A percentile compares a stretch with the other conserved stretches of the same genome.
These are phyloP conservation scores for Pythium phragmitis DNA, from an alignment of 352 stramenopile genomes.

Conservation along the genomic window DNA sequence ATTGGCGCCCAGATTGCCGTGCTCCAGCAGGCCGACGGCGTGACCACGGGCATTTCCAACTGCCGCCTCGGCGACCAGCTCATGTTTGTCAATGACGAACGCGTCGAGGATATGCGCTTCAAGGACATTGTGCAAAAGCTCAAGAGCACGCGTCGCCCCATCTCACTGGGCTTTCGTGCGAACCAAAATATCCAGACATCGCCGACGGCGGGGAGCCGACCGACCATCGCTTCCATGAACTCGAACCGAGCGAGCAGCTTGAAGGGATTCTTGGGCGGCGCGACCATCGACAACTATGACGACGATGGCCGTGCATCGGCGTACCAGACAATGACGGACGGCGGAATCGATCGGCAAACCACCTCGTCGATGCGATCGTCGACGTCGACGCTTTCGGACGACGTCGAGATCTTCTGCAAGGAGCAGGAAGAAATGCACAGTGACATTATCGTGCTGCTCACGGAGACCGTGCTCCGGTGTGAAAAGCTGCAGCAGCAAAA, in stretches of 20 bases:
- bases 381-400: constrained; percentile 67
- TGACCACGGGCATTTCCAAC: constrained; percentile 77
- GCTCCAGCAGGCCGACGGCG: constrained; percentile 71
- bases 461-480: constrained; percentile 78
- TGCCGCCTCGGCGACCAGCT: constrained; percentile 76
- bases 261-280: constrained; percentile 25
- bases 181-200: constrained; percentile 75
- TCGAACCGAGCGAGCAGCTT: constrained; percentile 15
- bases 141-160: constrained; percentile 64
- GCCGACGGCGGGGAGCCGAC: constrained; percentile 27
- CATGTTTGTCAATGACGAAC: constrained; percentile 70
- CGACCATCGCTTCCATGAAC: constrained; percentile 13
- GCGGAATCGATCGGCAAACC: constrained; percentile 35
- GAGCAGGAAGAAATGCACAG: constrained; percentile 88
- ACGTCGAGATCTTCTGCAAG: constrained; percentile 74
- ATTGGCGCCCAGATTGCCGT: constrained; percentile 79
- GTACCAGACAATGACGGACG: constrained; percentile 15
- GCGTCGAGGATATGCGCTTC: constrained; percentile 57
- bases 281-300: constrained; percentile 6
- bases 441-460: constrained; percentile 75
- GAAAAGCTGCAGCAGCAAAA: constrained; percentile 83
- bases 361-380: constrained; percentile 49
- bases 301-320: constrained; percentile 11
- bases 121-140: constrained; percentile 78
- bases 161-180: constrained; percentile 66